phyloP scores from a whole-genome alignment of 345 rosid species.

The Eucalyptus albens region DNA sequence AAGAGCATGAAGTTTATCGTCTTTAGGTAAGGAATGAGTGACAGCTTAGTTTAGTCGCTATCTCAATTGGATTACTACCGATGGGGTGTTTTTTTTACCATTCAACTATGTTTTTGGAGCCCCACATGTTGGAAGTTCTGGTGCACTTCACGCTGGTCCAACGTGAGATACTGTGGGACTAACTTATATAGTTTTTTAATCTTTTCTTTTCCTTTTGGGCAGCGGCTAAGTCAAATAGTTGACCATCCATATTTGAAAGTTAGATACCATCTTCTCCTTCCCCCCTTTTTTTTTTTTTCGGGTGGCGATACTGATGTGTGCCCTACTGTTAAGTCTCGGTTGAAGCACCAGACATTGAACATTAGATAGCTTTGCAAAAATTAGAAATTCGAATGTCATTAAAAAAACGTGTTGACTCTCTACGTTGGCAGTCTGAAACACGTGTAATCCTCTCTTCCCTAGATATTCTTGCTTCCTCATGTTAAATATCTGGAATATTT shows the following conservation, averaged over 20 bases:
- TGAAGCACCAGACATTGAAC: background rate
- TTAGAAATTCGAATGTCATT: background rate
- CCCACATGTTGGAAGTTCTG: background rate
- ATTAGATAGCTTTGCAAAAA: background rate
- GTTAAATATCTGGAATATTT: background rate
- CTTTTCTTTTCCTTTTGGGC: background rate
- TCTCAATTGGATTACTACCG: background rate
- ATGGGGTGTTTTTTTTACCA: background rate
- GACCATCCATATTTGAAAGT: background rate
- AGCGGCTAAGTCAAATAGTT: background rate
- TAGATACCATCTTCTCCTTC: background rate
- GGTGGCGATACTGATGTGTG: background rate
- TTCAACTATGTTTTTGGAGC: background rate
- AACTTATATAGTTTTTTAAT: background rate
- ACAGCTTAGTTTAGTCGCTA: background rate
- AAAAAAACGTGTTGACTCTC: background rate
- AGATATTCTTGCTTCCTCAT: background rate
- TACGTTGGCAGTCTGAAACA: background rate
- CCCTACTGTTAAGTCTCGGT: background rate
- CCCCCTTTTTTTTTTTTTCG: rapidly evolving
- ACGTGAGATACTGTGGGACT: background rate
- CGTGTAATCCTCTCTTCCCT: rapidly evolving
- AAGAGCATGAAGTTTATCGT: background rate
- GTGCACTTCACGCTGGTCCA: background rate
- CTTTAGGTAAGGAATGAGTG: background rate